Evolutionary conservation across 768 basidiomycete genomes (phyloP).

Genomic region (Kwoniella bestiolae): DNA sequence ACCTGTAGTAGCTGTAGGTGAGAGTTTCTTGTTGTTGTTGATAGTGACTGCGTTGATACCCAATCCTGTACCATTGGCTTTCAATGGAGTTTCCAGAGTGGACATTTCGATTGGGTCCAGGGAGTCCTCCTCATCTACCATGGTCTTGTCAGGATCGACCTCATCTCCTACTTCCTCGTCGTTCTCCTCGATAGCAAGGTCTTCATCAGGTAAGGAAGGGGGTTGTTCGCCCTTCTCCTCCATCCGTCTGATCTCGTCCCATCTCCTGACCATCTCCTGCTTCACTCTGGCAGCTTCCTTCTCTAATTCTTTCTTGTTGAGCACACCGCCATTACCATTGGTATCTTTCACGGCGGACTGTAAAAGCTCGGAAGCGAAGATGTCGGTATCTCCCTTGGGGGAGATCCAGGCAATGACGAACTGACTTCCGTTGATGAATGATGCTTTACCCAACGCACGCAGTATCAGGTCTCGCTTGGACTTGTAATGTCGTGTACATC

Average conservation of each 20-base stretch:
- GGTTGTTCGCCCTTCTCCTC: constrained; percentile 46
- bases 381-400: constrained; percentile 57
- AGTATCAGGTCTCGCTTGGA: constrained; percentile 58
- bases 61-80: constrained; percentile 4
- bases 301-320: constrained; percentile 43
- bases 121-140: constrained; percentile 42
- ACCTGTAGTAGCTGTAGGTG: constrained; percentile 4
- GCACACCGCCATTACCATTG: constrained; percentile 27
- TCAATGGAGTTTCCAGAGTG: constrained; percentile 23
- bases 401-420: constrained; percentile 59
- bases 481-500: constrained; percentile 58
- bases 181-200: constrained; percentile 31
- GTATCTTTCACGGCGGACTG: constrained; percentile 41
- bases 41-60: neutral
- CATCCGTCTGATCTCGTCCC: constrained; percentile 46
- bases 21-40: constrained; percentile 5
- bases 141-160: constrained; percentile 43
- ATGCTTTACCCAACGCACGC: constrained; percentile 56
- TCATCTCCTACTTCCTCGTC: constrained; percentile 27
- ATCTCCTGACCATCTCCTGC: constrained; percentile 42
- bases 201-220: constrained; percentile 41
- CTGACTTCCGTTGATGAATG: constrained; percentile 58
- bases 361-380: constrained; percentile 58
- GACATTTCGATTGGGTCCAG: neutral
- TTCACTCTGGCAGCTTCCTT: constrained; percentile 37